These are phyloP conservation scores for Chenopodium suecicum DNA, from an alignment of 148 eudicot genomes.

Conservation along the genomic window DNA sequence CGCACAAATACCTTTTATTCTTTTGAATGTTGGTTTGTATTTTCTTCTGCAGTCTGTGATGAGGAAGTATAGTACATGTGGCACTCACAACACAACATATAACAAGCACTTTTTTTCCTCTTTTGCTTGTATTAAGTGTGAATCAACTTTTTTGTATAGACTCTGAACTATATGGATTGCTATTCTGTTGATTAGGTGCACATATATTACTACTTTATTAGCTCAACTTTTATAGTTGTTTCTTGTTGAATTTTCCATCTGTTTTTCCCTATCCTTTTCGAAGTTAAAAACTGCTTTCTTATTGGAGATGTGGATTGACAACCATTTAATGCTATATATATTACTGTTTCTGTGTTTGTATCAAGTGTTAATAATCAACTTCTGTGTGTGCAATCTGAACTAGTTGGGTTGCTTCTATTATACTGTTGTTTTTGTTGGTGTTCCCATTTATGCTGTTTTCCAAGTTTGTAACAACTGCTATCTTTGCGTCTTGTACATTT, in stretches of 20 bases:
- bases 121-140: background rate
- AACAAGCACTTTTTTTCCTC: background rate
- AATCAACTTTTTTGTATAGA: background rate
- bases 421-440: background rate
- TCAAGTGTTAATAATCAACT: background rate
- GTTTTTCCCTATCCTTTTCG: background rate
- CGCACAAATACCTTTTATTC: slow-evolving; percentile 26
- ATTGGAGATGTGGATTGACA: no score
- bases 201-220: no score
- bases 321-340: background rate
- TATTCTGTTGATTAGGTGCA: background rate
- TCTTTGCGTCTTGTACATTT: background rate
- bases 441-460: background rate
- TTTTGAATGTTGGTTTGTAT: background rate
- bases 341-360: background rate
- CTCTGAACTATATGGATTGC: background rate
- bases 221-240: background rate
- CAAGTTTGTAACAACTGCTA: background rate
- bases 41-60: background rate
- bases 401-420: background rate
- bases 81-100: background rate
- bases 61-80: background rate
- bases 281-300: background rate
- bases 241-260: background rate
- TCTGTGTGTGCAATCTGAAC: background rate